These are phyloP conservation scores for Endotrypanum monterogeii DNA, from an alignment of 208 protist genomes.

Conservation along the genomic window DNA sequence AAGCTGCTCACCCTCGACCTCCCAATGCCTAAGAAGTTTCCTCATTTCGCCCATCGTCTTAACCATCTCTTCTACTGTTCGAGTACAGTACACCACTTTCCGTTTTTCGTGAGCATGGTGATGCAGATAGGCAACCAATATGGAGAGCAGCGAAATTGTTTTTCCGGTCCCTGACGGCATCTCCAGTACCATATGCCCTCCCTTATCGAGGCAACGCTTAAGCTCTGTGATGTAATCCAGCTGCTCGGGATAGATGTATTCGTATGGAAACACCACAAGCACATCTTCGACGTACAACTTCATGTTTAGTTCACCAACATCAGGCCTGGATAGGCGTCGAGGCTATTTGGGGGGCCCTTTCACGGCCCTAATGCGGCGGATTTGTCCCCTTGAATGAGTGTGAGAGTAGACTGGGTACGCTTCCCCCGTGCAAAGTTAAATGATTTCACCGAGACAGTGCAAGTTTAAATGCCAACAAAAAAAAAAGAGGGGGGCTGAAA, in stretches of 20 bases:
- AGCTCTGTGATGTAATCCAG: slow-evolving; percentile 98
- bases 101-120: slow-evolving; percentile 90
- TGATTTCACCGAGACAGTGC: neutral
- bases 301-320: slow-evolving; percentile 43
- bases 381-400: neutral
- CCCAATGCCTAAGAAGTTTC: slow-evolving; percentile 82
- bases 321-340: neutral
- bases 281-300: slow-evolving; percentile 97
- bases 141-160: slow-evolving; percentile 98
- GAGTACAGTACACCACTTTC: slow-evolving; percentile 99
- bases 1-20: slow-evolving; percentile 49
- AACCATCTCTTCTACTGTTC: slow-evolving; percentile 98
- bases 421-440: neutral
- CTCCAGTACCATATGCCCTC: slow-evolving; percentile 97
- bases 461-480: neutral
- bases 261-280: slow-evolving; percentile 98
- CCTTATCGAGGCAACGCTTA: slow-evolving; percentile 93
- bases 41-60: slow-evolving; percentile 96
- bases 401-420: neutral
- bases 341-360: too few relatives aligned
- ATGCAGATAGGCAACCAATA: slow-evolving; percentile 95
- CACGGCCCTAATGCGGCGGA: neutral
- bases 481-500: neutral
- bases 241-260: slow-evolving; percentile 99
- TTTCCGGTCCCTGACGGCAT: slow-evolving; percentile 99